These are phyloP conservation scores for Gossypium turneri DNA, from an alignment of 345 rosid genomes.

Conservation along the genomic window DNA sequence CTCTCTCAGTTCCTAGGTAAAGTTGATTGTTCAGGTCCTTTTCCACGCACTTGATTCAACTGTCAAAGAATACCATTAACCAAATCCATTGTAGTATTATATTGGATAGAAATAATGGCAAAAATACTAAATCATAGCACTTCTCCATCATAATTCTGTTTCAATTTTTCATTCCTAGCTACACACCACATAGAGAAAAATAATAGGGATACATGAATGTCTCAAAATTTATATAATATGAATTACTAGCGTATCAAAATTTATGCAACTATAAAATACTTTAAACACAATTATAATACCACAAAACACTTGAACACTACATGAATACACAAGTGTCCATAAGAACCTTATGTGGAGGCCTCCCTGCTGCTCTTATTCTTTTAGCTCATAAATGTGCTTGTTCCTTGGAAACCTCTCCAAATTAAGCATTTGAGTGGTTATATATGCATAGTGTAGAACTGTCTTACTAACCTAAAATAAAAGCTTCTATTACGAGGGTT, in stretches of 20 bases:
- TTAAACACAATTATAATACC: too few species aligned
- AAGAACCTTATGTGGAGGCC: neutral
- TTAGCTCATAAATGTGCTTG: neutral
- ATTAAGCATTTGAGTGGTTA: neutral
- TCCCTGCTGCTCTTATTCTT: neutral
- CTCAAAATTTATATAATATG: too few species aligned
- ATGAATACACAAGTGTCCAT: neutral
- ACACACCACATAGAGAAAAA: too few species aligned
- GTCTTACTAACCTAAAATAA: neutral
- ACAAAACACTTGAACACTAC: too few species aligned
- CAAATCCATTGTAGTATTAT: neutral
- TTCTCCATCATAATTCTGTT: neutral
- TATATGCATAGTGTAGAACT: neutral
- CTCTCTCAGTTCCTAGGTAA: neutral
- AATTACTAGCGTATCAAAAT: too few species aligned
- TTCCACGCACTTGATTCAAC: constrained; percentile 35
- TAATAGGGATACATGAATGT: too few species aligned
- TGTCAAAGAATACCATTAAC: constrained; percentile 16
- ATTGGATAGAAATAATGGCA: neutral
- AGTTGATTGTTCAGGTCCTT: constrained; percentile 24
- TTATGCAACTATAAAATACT: too few species aligned
- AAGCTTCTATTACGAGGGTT: neutral
- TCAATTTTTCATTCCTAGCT: neutral
- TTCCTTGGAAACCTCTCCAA: neutral
- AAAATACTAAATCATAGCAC: neutral